Conservation (phyloP, 2,329 filamentous ascomycete genomes). For the Botrytis elliptica region DNA sequence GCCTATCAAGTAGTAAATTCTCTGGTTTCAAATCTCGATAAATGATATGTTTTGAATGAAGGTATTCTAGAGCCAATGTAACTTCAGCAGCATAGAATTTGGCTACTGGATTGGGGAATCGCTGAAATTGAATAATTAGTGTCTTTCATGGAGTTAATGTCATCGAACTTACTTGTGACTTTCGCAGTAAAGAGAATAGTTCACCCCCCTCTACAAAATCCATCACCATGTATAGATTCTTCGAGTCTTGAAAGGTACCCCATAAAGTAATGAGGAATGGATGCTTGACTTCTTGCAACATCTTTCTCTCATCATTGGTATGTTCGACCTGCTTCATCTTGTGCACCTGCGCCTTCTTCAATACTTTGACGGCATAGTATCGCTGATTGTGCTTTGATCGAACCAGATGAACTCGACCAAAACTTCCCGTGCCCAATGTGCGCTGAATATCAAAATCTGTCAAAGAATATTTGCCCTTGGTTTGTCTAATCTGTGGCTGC, state of each 20-base stretch:
- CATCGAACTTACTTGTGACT: conserved; percentile 66
- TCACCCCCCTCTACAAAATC: conserved; percentile 99
- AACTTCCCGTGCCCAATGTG: conserved; percentile 93
- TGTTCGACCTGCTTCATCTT: conserved; percentile 99
- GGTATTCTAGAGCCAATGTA: conserved; percentile 89
- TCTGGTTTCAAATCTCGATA: conserved; percentile 97
- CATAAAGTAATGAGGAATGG: conserved; percentile 96
- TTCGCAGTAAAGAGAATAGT: conserved; percentile 89
- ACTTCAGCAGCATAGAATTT: conserved; percentile 99
- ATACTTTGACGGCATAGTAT: conserved; percentile 96
- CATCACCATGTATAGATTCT: conserved; percentile 99
- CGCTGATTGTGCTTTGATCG: conserved; percentile 98
- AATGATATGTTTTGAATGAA: conserved; percentile 93
- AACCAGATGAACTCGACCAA: conserved; percentile 92
- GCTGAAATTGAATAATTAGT: conserved; percentile 51
- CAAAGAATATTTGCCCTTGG: conserved; percentile 96
- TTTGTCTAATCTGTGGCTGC: conserved; percentile 56
- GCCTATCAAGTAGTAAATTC: conserved; percentile 85
- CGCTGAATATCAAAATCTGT: conserved; percentile 85
- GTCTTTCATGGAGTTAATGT: neutral
- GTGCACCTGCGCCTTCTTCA: conserved; percentile 98
- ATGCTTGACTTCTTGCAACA: conserved; percentile 96
- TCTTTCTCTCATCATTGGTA: conserved; percentile 94
- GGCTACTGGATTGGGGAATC: conserved; percentile 96
- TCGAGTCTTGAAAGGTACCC: conserved; percentile 95